Base-by-base conservation (phyloP, 108 stramenopile species). In the Pseudonitzschia multiseries region DNA sequence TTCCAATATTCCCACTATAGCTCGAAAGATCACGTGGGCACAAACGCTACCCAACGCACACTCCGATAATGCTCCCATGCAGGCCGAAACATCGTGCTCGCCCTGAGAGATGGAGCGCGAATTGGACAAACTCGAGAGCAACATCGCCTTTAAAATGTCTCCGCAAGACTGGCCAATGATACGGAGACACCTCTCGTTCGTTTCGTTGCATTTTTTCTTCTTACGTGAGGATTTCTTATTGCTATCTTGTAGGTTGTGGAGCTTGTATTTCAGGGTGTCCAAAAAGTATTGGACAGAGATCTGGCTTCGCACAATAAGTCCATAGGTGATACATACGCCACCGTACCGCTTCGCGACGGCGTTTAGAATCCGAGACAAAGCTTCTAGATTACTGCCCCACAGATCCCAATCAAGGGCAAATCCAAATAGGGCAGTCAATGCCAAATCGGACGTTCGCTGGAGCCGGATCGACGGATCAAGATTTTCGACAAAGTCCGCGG, bases 321-420 rank as follows among this genome's bases (percentile, higher is more conserved):
- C 86, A 0, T 73, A 69, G 3, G 80, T 82, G 5, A 86, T 53
- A 42, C 75, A 79, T 8, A 31, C 31, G 20, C 81, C 84, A 50
- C 86, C 83, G 46, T 83, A 95, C 24, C 90, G 79, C 31, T 63
- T 15, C 0, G 89, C 79, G 17, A 92, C 46, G 20, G 85, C 79
- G 61, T 81, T 62, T 29, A 92, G 46, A n/a, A 95, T 78, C 21
- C 50, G 44, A 0, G 81, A 65, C 13, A 81, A 71, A 0, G 88
- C 89, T 12, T 48, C 27, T 10, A 78, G 50, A 76, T 90, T 86
- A 15, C 68, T 56, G 14, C 92, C 94, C 79, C 92, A 84, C 26
- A 95, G 60, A 68, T 93, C 90, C 74, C 89, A 84, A 65, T 95
- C 91, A 48, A 95, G 70, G 0, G 89, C 89, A 57, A 95, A 75